Base-by-base conservation (phyloP, 75 land plant species). In the Ceratopteris richardii region DNA sequence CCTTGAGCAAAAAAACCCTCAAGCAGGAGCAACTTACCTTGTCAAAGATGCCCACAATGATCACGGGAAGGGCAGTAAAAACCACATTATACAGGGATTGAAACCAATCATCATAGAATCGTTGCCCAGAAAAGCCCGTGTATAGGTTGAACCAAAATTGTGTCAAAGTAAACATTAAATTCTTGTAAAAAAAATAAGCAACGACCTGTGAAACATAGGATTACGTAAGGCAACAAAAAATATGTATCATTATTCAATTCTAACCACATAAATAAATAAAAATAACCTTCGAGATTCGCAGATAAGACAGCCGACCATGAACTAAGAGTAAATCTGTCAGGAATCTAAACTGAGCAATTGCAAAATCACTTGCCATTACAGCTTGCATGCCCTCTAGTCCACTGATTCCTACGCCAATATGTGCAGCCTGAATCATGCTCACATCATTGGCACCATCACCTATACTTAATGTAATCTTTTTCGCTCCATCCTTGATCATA, bases 401-500 rank as follows among this genome's bases (percentile, higher is more conserved):
- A 70, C 99, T 95, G 53, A 95, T 95, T 51, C 99, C 99, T 61
- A 95, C 79, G 47, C 99, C 99, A 62, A 95, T 82, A 77, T 95
- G 99, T 64, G 99, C 99, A 68, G 99, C 99, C 74, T 95, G 99
- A 62, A 95, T 95, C 99, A 95, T 95, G 70, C 99, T 95, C 48
- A 95, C 99, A 73, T 95, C 99, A 76, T 95, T 95, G 46, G 99
- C 99, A 76, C 99, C 99, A 84, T 95, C 99, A 61, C 99, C 99
- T 77, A 95, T 95, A 60, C 91, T 87, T 44, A 95, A 75, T 40
- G 99, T 95, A 30, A 95, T 95, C 61, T 87, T 95, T 58, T 67
- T 53, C 31, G 99, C 99, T 31, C 85, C 91, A 72, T 86, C 83
- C 71, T 84, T 95, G 7, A 95, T 88, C 55, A 95, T 58, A 44